Evolutionary conservation across 345 rosid species (phyloP).

Genomic region (Erucastrum elatum): DNA sequence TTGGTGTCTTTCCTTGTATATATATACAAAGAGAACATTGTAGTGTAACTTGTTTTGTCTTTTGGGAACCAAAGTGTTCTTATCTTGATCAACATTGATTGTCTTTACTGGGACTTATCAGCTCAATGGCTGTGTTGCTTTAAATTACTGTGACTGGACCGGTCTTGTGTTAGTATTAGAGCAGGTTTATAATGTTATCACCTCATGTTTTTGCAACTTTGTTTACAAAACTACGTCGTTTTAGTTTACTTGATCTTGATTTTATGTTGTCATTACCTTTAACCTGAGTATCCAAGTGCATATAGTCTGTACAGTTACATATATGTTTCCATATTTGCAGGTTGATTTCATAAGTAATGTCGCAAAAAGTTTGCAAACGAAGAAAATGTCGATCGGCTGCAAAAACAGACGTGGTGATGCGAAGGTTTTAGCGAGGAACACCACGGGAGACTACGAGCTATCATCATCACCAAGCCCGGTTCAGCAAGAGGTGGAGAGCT

Average conservation of each 20-base stretch:
- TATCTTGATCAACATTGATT: not conserved
- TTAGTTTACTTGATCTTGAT: constrained; percentile 1
- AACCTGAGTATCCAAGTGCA: not conserved
- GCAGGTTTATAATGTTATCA: not conserved
- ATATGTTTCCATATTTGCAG: constrained; percentile 34
- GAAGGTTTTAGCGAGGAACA: constrained; percentile 48
- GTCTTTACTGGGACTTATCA: not conserved
- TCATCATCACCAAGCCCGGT: constrained; percentile 55
- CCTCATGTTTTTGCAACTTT: not conserved
- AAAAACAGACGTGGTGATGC: constrained; percentile 32
- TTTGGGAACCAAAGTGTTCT: not conserved
- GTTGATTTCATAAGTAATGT: constrained; percentile 54
- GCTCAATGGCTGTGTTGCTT: not conserved
- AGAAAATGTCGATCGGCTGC: constrained; percentile 40
- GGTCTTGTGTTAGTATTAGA: not conserved
- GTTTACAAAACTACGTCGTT: not conserved
- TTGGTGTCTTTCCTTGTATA: not conserved
- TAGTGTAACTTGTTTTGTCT: not conserved
- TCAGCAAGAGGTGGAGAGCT: constrained; percentile 65
- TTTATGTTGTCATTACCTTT: constrained; percentile 1
- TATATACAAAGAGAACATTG: not conserved
- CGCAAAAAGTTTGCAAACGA: constrained; percentile 27
- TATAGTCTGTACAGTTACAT: not conserved
- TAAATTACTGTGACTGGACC: not conserved
- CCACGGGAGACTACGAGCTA: constrained; percentile 51